Conservation (phyloP, 2,329 filamentous ascomycete species). For the Nemania sp. region DNA sequence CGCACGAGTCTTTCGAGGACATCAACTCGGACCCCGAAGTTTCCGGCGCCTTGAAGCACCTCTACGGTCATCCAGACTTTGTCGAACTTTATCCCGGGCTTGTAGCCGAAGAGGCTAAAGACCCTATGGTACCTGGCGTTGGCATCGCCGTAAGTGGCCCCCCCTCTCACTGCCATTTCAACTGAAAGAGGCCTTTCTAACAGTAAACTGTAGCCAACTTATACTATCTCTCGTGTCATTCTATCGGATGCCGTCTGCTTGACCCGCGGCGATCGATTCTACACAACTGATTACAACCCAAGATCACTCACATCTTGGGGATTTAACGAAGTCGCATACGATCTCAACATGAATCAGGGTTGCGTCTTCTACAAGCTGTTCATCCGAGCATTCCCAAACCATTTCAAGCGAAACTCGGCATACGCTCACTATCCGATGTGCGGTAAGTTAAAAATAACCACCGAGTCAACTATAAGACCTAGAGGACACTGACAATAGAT, state of each 20-base stretch:
- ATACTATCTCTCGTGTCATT: constrained; percentile 81
- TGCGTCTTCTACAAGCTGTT: constrained; percentile 89
- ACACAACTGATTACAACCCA: constrained; percentile 81
- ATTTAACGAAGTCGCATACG: constrained; percentile 78
- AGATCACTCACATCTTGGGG: constrained; percentile 86
- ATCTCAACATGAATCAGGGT: constrained; percentile 80
- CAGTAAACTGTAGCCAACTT: constrained; percentile 64
- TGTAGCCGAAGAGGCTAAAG: constrained; percentile 80
- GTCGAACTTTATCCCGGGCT: constrained; percentile 86
- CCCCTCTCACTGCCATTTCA: no score
- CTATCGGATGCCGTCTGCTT: constrained; percentile 83
- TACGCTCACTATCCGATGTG: constrained; percentile 83
- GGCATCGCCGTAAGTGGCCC: constrained; percentile 68
- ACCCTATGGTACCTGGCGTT: constrained; percentile 78
- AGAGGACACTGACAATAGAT: constrained; percentile 8
- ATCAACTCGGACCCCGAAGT: constrained; percentile 83
- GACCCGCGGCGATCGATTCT: constrained; percentile 81
- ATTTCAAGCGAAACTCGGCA: constrained; percentile 81
- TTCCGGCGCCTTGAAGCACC: constrained; percentile 71
- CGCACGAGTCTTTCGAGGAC: constrained; percentile 82
- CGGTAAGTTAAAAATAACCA: constrained; percentile 39
- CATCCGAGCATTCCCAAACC: constrained; percentile 80
- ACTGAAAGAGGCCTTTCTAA: constrained; percentile 22
- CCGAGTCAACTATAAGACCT: background rate
- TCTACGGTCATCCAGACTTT: constrained; percentile 83